These are phyloP conservation scores for Perilla frutescens DNA, from an alignment of 257 asterid species.

Conservation along the genomic window DNA sequence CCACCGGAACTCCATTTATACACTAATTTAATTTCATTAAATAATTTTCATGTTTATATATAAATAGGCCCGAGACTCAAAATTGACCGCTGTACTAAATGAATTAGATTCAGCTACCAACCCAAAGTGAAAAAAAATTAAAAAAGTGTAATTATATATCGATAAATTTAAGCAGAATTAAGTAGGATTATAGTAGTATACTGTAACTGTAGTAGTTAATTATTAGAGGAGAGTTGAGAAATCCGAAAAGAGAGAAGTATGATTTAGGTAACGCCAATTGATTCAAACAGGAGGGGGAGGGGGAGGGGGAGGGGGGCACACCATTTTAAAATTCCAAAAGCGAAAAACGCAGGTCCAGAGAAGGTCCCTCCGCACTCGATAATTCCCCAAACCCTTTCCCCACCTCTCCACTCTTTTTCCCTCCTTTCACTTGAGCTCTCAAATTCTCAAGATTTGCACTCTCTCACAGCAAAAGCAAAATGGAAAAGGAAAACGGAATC, in stretches of 20 bases:
- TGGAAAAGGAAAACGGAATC: constrained; percentile 49
- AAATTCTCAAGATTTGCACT: constrained; percentile 16
- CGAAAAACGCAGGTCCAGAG: constrained; percentile 1
- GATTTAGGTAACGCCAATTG: background rate
- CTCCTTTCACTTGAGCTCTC: constrained; percentile 33
- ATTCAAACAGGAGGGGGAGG: background rate
- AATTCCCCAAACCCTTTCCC: constrained; percentile 32
- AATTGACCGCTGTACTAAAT: too few species aligned
- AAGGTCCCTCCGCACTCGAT: constrained; percentile 31
- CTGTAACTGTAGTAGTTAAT: too few species aligned
- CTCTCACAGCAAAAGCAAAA: constrained; percentile 13
- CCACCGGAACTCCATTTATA: too few species aligned
- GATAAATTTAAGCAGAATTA: too few species aligned
- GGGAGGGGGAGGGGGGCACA: background rate
- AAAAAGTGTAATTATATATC: too few species aligned
- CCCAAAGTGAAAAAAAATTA: too few species aligned
- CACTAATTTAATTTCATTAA: too few species aligned
- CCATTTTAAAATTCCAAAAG: constrained; percentile 25
- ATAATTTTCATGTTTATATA: too few species aligned
- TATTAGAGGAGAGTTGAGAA: background rate
- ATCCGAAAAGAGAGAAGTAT: background rate
- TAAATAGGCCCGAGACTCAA: too few species aligned
- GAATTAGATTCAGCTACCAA: too few species aligned
- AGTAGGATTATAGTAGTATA: too few species aligned
- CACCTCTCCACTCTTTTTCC: constrained; percentile 24